Base-by-base conservation (phyloP, 257 asterid genomes). In the Henckelia pumila region DNA sequence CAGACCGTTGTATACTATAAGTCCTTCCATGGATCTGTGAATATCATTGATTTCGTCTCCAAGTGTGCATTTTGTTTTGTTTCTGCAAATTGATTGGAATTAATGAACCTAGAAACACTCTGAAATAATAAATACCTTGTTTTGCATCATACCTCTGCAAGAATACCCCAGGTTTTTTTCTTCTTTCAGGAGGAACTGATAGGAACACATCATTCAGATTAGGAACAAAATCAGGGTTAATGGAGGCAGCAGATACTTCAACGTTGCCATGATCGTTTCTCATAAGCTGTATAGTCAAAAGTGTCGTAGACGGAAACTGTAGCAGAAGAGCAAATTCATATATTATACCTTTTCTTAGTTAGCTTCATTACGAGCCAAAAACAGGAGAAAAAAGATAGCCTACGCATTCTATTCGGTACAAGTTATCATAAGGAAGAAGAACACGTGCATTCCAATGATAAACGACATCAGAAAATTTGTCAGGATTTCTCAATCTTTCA, bases 381-480 rank as follows among this genome's bases (percentile, higher is more conserved):
- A 55, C 33, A 62, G 26, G 30, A 66, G 58, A 74, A 10, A 13
- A 28, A 66, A 28, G 63, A 28, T 64, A 60, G 76, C 97, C 24
- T 79, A 94, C 99, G 66, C 83, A 83, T 81, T 91, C 93, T 61
- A 94, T 75, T 35, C 96, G 86, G 64, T 88, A 94, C 64, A 91
- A 79, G 81, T 80, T 88, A 74, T 88, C 96, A 4, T 89, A 91
- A 55, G 74, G 85, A 32, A 94, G 81, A 61, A 94, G 78, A 70
- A 82, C 74, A 61, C 87, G 86, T 52, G 87, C 86, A 74, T 94
- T 94, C 70, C 75, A 88, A 73, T 68, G 80, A 82, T 88, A 94
- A 68, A 82, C 84, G 59, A 77, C 81, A 72, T 94, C 95, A 60
- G 79, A 63, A 70, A 83, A 94, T 40, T 70, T 73, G 65, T 72